phyloP scores from a whole-genome alignment of 2,329 filamentous ascomycete genomes.

The Aspergillus hortae region DNA sequence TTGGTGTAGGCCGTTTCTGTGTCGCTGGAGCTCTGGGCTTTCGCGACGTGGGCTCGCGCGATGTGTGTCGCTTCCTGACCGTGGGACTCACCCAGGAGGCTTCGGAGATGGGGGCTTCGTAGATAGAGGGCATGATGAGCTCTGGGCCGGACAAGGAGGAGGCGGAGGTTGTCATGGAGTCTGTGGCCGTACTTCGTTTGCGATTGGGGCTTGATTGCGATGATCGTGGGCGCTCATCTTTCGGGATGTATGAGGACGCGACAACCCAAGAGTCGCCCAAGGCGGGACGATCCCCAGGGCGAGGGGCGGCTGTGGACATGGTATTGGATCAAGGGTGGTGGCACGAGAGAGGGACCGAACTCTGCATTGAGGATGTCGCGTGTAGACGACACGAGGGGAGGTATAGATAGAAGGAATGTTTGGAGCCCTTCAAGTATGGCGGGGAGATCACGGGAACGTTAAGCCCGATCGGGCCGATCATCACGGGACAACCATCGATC shows the following conservation, averaged over 20 bases:
- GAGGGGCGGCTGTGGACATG: slow-evolving; percentile 8
- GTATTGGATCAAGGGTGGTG: background rate
- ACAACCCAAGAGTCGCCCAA: slow-evolving; percentile 39
- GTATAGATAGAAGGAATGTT: background rate
- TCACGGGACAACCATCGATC: slow-evolving; percentile 10
- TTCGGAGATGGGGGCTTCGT: slow-evolving; percentile 30
- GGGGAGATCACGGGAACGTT: slow-evolving; percentile 17
- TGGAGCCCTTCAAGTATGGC: background rate
- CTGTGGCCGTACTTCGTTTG: slow-evolving; percentile 13
- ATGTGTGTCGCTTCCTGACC: slow-evolving; percentile 23
- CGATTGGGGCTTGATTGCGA: slow-evolving; percentile 2
- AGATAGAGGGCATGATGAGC: slow-evolving; percentile 40
- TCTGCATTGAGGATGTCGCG: no score
- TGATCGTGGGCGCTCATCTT: slow-evolving; percentile 5
- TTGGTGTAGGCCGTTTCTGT: background rate
- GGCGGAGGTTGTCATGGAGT: slow-evolving; percentile 22
- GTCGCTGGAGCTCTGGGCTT: background rate
- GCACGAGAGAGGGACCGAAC: background rate
- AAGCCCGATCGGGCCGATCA: slow-evolving; percentile 15
- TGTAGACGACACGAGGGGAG: no score
- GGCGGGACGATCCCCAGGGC: slow-evolving; percentile 10
- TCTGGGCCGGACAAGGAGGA: slow-evolving; percentile 34
- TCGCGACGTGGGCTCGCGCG: background rate
- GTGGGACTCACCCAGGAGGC: slow-evolving; percentile 31
- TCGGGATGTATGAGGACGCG: slow-evolving; percentile 17